A percentile compares a stretch with the other conserved stretches of the same genome.
Evolutionary conservation across 2,329 filamentous ascomycete species (phyloP).

Genomic region (Tolypocladium pustulatum): DNA sequence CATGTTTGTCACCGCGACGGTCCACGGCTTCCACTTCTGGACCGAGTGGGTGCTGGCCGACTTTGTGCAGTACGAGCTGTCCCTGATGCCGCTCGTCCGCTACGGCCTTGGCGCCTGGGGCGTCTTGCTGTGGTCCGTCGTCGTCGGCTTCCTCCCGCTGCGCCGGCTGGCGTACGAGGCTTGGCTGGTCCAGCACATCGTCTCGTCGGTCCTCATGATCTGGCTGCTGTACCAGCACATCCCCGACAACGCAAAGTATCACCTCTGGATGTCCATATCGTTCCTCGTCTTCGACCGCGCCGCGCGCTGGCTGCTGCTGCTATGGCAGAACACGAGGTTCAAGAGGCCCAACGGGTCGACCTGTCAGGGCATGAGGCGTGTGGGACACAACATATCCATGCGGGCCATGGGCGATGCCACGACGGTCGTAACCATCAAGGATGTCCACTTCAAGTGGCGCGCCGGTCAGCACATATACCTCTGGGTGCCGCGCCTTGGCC

Average conservation of each 20-base stretch:
- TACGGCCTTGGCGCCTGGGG: constrained; percentile 60
- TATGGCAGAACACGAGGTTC: constrained; percentile 42
- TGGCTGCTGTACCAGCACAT: constrained; percentile 55
- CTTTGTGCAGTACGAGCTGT: constrained; percentile 47
- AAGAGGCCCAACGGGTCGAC: constrained; percentile 24
- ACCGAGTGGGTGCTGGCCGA: constrained; percentile 50
- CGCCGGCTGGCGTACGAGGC: constrained; percentile 58
- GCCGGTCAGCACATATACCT: constrained; percentile 51
- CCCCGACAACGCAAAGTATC: constrained; percentile 45
- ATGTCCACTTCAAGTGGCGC: constrained; percentile 48
- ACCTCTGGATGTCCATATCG: constrained; percentile 56
- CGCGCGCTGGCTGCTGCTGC: constrained; percentile 35
- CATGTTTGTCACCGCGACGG: constrained; percentile 55
- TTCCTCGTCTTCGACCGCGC: constrained; percentile 52
- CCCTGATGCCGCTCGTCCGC: constrained; percentile 52
- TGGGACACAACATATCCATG: constrained; percentile 43
- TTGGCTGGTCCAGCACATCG: constrained; percentile 58
- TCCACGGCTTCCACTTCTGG: constrained; percentile 63
- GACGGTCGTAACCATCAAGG: constrained; percentile 49
- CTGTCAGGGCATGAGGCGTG: constrained; percentile 34
- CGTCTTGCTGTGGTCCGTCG: constrained; percentile 53
- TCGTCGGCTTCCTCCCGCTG: constrained; percentile 53
- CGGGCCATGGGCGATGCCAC: constrained; percentile 37
- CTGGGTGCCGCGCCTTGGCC: constrained; percentile 45
- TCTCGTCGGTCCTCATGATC: constrained; percentile 49